Conservation (phyloP, 75 land plant species). For the Cryptomeria japonica region DNA sequence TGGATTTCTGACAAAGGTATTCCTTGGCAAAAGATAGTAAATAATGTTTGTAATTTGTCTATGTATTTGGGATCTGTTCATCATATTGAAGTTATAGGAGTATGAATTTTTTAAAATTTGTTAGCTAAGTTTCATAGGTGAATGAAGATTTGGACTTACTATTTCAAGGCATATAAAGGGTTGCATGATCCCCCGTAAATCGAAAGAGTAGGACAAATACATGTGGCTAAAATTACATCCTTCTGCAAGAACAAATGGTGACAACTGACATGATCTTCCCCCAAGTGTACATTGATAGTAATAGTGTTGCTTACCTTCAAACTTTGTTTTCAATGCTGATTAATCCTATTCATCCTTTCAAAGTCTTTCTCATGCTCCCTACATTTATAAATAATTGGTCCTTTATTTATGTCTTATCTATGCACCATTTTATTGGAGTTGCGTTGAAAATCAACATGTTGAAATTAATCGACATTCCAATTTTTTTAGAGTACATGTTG, state of each 20-base stretch:
- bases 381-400: background rate
- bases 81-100: slow-evolving; percentile 2
- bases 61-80: background rate
- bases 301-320: background rate
- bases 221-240: background rate
- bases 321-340: background rate
- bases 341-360: background rate
- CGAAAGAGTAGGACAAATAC: background rate
- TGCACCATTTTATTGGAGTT: background rate
- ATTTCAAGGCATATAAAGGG: background rate
- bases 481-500: background rate
- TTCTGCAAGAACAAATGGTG: background rate
- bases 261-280: background rate
- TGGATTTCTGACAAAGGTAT: slow-evolving; percentile 98
- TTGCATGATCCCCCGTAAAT: background rate
- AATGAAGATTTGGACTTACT: background rate
- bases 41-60: background rate
- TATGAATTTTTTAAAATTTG: background rate
- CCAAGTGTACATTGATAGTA: background rate
- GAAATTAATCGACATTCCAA: background rate
- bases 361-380: background rate
- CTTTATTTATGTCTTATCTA: background rate
- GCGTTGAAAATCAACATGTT: no score
- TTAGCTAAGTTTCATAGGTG: background rate
- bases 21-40: background rate